These are phyloP conservation scores for Aspergillus sclerotiicarbonarius DNA, from an alignment of 495 filamentous ascomycete genomes.

Conservation along the genomic window DNA sequence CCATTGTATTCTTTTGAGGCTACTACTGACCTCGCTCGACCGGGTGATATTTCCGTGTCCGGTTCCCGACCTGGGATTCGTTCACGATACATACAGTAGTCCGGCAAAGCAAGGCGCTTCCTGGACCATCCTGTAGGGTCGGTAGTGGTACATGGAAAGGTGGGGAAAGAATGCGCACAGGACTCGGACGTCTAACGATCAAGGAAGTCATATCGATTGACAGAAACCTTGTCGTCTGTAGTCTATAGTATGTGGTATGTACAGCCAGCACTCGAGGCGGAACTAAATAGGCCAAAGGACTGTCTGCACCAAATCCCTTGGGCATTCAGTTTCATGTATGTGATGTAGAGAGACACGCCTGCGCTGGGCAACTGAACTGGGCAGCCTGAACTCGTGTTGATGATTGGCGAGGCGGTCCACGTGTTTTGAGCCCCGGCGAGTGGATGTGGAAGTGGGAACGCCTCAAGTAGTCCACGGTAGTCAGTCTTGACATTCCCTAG, in stretches of 20 bases:
- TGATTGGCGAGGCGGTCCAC: slow-evolving; percentile 9
- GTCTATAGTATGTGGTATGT: not conserved
- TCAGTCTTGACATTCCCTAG: no score
- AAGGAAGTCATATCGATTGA: not conserved
- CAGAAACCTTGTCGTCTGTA: not conserved
- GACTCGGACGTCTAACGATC: slow-evolving; percentile 6
- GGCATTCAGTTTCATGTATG: not conserved
- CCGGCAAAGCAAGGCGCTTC: slow-evolving; percentile 3
- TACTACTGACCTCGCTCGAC: not conserved
- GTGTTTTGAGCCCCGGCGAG: slow-evolving; percentile 2
- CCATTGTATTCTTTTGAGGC: not conserved
- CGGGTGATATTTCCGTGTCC: not conserved
- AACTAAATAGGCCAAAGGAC: no score
- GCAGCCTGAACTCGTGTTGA: not conserved
- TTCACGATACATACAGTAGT: not conserved
- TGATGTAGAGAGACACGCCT: not conserved
- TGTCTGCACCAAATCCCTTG: not conserved
- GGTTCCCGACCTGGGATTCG: not conserved
- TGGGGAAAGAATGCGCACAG: slow-evolving; percentile 12
- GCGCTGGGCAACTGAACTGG: slow-evolving; percentile 12
- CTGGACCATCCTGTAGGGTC: slow-evolving; percentile 11
- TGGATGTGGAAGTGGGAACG: not conserved
- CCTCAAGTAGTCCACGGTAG: no score
- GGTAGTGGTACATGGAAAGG: not conserved
- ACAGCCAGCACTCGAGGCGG: no score